These are phyloP conservation scores for Colletotrichum acutatum DNA, from an alignment of 2,329 filamentous ascomycete genomes.

Conservation along the genomic window DNA sequence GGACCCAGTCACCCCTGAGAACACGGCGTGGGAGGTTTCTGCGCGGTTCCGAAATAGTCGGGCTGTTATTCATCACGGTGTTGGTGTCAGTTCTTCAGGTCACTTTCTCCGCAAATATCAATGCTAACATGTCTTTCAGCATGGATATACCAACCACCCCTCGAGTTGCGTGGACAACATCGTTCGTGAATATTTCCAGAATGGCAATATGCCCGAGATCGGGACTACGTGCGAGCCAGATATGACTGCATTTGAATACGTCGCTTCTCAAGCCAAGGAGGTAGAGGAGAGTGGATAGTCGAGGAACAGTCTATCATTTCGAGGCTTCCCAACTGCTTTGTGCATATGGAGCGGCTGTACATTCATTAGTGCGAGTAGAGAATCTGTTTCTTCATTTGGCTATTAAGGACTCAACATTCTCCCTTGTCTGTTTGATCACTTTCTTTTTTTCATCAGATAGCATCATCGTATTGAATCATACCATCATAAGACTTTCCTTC, in stretches of 20 bases:
- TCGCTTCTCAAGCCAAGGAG: background rate
- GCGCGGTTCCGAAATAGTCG: background rate
- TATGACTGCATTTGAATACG: background rate
- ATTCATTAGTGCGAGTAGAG: background rate
- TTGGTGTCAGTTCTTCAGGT: background rate
- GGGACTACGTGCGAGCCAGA: background rate
- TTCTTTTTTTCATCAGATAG: background rate
- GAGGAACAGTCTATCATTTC: background rate
- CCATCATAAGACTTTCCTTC: background rate
- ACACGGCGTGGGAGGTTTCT: background rate
- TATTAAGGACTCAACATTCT: too few relatives aligned
- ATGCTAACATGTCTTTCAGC: background rate
- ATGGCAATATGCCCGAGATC: background rate
- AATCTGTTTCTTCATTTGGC: background rate
- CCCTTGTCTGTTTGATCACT: background rate
- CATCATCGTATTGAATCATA: background rate
- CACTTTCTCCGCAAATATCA: background rate
- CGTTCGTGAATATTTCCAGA: background rate
- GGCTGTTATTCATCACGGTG: background rate
- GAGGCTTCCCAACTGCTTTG: background rate
- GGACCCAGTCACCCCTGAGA: background rate
- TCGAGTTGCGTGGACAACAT: background rate
- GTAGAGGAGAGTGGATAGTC: background rate
- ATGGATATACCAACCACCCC: background rate
- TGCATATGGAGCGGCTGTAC: background rate